phyloP scores from a whole-genome alignment of 2,329 filamentous ascomycete species.

The Trichoderma atroviride region DNA sequence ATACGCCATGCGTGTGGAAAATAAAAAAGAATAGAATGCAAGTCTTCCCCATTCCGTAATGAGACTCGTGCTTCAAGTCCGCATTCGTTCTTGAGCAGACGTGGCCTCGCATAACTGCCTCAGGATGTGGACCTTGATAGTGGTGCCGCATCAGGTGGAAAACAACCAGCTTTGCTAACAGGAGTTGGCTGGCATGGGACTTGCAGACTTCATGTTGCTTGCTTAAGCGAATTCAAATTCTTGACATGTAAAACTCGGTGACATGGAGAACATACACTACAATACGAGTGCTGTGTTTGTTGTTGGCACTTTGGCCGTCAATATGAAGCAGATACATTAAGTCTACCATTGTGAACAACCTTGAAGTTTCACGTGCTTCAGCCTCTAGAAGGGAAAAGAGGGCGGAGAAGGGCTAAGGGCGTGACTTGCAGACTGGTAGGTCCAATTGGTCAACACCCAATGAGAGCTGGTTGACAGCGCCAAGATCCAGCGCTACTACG shows the following conservation, averaged over 20 bases:
- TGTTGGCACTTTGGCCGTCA: neutral
- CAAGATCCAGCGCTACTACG: neutral
- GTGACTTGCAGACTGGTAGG: neutral
- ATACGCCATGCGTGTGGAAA: neutral
- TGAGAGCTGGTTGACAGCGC: slow-evolving; percentile 1
- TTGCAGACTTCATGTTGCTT: neutral
- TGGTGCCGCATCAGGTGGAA: neutral
- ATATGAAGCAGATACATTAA: too few relatives aligned
- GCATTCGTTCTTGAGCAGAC: slow-evolving; percentile 18
- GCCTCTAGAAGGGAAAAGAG: neutral
- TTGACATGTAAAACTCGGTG: neutral
- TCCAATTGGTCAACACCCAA: neutral
- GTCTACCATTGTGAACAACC: neutral
- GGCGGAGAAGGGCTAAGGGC: slow-evolving; percentile 8
- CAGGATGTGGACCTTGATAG: slow-evolving; percentile 16
- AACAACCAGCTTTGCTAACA: neutral
- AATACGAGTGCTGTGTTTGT: too few relatives aligned
- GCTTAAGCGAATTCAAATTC: neutral
- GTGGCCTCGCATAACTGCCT: slow-evolving; percentile 2
- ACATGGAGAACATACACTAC: neutral
- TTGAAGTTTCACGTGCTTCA: neutral
- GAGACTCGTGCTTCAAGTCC: slow-evolving; percentile 15
- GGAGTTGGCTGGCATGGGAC: neutral
- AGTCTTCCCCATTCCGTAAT: neutral
- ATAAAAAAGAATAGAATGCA: neutral